Percentiles rank a stretch among this genome's conserved stretches.
These are phyloP conservation scores for Geotrichum ghanense DNA, from an alignment of 805 yeast genomes.

Conservation along the genomic window DNA sequence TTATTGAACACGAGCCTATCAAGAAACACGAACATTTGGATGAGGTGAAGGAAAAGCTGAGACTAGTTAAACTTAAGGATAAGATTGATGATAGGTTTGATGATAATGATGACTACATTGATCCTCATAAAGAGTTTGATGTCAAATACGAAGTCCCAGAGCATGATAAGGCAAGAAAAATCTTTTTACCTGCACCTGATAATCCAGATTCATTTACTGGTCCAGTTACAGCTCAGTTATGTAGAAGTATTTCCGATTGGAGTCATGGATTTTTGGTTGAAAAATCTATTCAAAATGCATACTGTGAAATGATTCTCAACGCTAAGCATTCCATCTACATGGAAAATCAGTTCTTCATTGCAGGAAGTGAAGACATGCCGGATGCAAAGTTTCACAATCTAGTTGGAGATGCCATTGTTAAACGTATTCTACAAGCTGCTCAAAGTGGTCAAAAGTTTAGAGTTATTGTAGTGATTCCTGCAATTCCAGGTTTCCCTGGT, in stretches of 20 bases:
- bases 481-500: slow-evolving; percentile 10
- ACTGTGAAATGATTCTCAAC: slow-evolving; percentile 8
- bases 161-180: background rate
- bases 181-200: background rate
- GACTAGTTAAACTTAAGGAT: background rate
- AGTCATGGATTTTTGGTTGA: slow-evolving; percentile 7
- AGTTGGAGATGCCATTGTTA: slow-evolving; percentile 8
- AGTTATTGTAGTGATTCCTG: slow-evolving; percentile 7
- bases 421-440: slow-evolving; percentile 5
- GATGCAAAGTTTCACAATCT: slow-evolving; percentile 8
- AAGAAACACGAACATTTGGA: background rate
- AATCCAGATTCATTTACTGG: background rate
- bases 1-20: slow-evolving; percentile 1
- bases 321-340: slow-evolving; percentile 31
- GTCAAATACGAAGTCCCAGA: background rate
- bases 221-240: slow-evolving; percentile 4
- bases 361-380: slow-evolving; percentile 8
- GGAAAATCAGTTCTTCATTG: slow-evolving; percentile 27
- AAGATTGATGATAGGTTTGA: background rate
- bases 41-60: background rate
- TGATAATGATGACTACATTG: background rate
- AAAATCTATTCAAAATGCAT: slow-evolving; percentile 9
- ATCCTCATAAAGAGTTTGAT: background rate
- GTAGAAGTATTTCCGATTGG: slow-evolving; percentile 7
- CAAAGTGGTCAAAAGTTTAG: slow-evolving; percentile 4